Base-by-base conservation (phyloP, 2,329 filamentous ascomycete genomes). In the Fusarium pseudocircinatum region DNA sequence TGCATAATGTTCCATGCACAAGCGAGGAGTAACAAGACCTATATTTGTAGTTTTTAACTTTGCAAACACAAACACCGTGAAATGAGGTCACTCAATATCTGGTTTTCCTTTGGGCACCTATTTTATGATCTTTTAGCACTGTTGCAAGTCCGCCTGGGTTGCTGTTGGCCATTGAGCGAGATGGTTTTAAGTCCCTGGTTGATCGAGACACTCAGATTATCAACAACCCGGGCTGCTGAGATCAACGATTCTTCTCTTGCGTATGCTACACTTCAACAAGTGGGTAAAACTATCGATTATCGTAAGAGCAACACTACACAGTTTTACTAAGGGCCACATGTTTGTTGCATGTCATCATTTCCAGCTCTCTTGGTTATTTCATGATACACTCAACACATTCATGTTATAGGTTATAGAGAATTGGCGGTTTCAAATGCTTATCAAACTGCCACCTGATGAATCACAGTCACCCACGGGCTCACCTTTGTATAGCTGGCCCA, bases 21-120 rank as follows among this genome's bases (percentile, higher is more conserved):
- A 65, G 60, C 63, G 36, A 72, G 47, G 63, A 54, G 56, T 57
- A 57, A 30, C 20, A 54, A 22, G 20, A 36, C 24, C 34, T 12
- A 18, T 49, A n/a, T 36, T 52, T 36, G n/a, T 54, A 39, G 14
- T 40, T 22, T 22, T 22, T 7, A n/a, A 11, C 30, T 26, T 52
- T 22, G 20, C 7, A 52, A 36, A 26, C 18, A 52, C n/a, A 22
- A 36, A 36, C 24, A 7, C 18, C 9, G 20, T 15, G 30, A 36
- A 15, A 36, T 18, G n/a, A 12, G 49, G 9, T 34, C n/a, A 24
- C 13, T 20, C 18, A 12, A 26, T 36, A 8, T 34, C n/a, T 52
- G 2, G 5, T 24, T 36, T 20, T 20, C 12, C 22, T 11, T 24
- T 20, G 20, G n/a, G 12, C 30, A 15, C 30, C 30, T 14, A 24